Evolutionary conservation across 2,329 filamentous ascomycete species (phyloP).

Genomic region (Penicillium hesseltinei): DNA sequence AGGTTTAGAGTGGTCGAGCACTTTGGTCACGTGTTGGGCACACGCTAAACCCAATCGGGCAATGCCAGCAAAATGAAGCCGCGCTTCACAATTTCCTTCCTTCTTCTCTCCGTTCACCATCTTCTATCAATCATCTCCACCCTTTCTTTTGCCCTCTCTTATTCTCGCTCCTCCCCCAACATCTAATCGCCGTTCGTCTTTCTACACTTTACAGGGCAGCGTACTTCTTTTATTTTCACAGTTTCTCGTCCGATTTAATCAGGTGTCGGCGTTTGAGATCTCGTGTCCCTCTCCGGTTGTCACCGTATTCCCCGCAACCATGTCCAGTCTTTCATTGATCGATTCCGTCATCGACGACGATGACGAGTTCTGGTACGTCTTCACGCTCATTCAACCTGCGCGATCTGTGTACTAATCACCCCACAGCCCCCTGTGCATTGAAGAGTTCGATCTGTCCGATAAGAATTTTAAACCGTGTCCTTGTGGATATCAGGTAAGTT

Average conservation of each 20-base stretch:
- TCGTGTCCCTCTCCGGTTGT: constrained; percentile 24
- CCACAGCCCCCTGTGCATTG: constrained; percentile 87
- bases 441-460: constrained; percentile 97
- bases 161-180: constrained; percentile 14
- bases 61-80: constrained; percentile 33
- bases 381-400: not conserved
- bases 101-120: constrained; percentile 25
- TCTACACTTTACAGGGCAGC: constrained; percentile 18
- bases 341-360: constrained; percentile 52
- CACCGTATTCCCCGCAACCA: constrained; percentile 30
- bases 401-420: constrained; percentile 22
- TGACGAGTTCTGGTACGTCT: constrained; percentile 48
- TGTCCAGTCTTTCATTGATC: constrained; percentile 47
- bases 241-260: constrained; percentile 16
- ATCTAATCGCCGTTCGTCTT: constrained; percentile 25
- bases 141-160: constrained; percentile 6
- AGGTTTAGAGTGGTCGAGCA: constrained; percentile 29
- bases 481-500: constrained; percentile 89
- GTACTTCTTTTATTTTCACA: constrained; percentile 15
- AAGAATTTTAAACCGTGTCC: constrained; percentile 96
- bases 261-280: constrained; percentile 27
- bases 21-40: constrained; percentile 25
- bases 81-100: constrained; percentile 28
- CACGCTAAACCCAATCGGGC: constrained; percentile 23
- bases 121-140: constrained; percentile 20